Percentiles rank a stretch among this genome's conserved stretches.
phyloP scores from a whole-genome alignment of 495 filamentous ascomycete species.

The Chlorociboria aeruginascens region DNA sequence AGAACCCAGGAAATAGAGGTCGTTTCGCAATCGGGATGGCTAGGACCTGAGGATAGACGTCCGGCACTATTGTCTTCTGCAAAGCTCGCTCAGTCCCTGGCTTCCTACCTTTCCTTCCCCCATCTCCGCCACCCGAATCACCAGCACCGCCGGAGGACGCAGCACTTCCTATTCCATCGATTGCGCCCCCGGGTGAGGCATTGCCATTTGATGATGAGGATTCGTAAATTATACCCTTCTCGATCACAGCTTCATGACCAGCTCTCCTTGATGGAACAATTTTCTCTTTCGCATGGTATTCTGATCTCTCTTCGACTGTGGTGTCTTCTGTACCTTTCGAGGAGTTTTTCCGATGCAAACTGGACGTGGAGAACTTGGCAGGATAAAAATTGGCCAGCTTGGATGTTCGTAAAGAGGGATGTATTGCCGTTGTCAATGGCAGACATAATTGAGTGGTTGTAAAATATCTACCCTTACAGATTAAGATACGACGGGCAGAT shows the following conservation, averaged over 20 bases:
- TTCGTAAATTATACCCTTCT: constrained; percentile 19
- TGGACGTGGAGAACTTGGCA: constrained; percentile 17
- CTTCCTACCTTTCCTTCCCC: constrained; percentile 49
- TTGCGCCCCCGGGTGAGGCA: constrained; percentile 27
- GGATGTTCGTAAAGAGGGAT: constrained; percentile 6
- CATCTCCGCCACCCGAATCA: constrained; percentile 33
- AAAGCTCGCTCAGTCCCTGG: constrained; percentile 56
- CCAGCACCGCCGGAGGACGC: constrained; percentile 29
- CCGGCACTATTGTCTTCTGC: constrained; percentile 78
- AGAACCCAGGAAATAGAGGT: constrained; percentile 94
- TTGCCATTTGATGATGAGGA: constrained; percentile 23
- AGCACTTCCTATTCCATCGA: constrained; percentile 30
- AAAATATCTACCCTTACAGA: constrained; percentile 10
- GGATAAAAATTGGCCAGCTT: neutral
- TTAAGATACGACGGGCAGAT: constrained; percentile 7
- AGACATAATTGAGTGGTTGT: constrained; percentile 4
- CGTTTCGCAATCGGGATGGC: constrained; percentile 95
- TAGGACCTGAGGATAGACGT: constrained; percentile 97
- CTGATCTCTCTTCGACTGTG: constrained; percentile 28
- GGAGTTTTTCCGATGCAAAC: constrained; percentile 16
- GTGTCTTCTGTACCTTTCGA: constrained; percentile 23
- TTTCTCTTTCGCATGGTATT: constrained; percentile 36
- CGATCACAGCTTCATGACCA: constrained; percentile 26
- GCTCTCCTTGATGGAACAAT: constrained; percentile 34
- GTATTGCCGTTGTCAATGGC: constrained; percentile 1